These are phyloP conservation scores for Ceratocystis huliohia DNA, from an alignment of 2,329 filamentous ascomycete genomes.

Conservation along the genomic window DNA sequence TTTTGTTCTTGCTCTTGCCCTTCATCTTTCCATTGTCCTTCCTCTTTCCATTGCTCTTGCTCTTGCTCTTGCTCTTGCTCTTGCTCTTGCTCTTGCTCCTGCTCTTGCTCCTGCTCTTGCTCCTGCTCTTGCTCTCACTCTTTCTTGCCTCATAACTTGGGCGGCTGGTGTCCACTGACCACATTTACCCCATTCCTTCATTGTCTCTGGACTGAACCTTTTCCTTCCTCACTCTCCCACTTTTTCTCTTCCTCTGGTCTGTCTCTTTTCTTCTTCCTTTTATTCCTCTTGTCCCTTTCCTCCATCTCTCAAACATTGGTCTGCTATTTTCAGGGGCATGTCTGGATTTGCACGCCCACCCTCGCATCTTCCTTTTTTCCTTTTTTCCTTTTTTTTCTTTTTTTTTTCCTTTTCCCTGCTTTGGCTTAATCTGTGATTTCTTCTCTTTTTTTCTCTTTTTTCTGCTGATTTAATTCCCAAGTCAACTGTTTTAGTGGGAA, in stretches of 20 bases:
- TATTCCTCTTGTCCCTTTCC: constrained; percentile 12
- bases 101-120: no score
- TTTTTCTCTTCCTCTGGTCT: constrained; percentile 6
- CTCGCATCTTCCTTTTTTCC: constrained; percentile 8
- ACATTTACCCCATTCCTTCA: constrained; percentile 4
- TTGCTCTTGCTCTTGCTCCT: no score
- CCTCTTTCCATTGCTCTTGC: no score
- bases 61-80: no score
- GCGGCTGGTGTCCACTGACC: not conserved
- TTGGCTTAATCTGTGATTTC: not conserved
- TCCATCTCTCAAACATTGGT: constrained; percentile 11
- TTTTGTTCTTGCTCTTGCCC: not conserved
- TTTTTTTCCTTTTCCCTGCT: constrained; percentile 1
- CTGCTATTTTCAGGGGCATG: constrained; percentile 10
- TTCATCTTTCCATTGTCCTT: not conserved
- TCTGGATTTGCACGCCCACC: constrained; percentile 8
- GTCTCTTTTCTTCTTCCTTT: constrained; percentile 7
- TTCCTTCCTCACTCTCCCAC: not conserved
- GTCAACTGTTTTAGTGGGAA: constrained; percentile 9
- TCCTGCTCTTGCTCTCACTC: not conserved
- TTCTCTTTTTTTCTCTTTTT: constrained; percentile 3
- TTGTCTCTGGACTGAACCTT: not conserved
- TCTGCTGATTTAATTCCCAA: not conserved
- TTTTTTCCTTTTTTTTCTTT: not conserved
- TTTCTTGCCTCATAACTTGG: not conserved